Conservation (phyloP, 2,329 filamentous ascomycete genomes). For the Orbilia blumenaviensis region DNA sequence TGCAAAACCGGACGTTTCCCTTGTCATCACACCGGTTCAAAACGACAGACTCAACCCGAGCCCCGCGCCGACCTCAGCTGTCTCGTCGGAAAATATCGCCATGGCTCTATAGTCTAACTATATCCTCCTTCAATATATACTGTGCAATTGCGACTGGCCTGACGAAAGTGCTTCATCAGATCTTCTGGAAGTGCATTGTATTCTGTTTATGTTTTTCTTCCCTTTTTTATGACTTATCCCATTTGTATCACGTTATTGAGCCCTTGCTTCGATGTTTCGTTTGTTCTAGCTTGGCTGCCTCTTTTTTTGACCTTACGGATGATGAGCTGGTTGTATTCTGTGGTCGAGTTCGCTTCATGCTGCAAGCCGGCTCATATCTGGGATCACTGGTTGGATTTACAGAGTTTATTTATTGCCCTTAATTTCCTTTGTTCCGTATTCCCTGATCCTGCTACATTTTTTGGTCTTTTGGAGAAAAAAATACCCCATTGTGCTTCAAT, state of each 20-base stretch:
- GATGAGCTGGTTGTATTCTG: conserved; percentile 20
- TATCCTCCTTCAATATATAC: neutral
- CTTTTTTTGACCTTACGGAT: conserved; percentile 25
- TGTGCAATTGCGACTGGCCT: neutral
- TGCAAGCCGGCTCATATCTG: conserved; percentile 31
- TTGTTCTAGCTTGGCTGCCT: conserved; percentile 6
- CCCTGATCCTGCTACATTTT: conserved; percentile 15
- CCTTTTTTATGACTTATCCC: neutral
- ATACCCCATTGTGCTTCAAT: conserved; percentile 34
- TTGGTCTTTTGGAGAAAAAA: conserved; percentile 38
- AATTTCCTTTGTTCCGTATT: conserved; percentile 40
- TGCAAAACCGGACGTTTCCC: conserved; percentile 18
- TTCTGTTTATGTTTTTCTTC: neutral
- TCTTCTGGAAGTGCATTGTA: neutral
- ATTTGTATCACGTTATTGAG: conserved; percentile 16
- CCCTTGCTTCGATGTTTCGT: neutral
- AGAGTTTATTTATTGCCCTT: conserved; percentile 4
- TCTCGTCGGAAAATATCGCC: conserved; percentile 32
- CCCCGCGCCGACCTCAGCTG: conserved; percentile 30
- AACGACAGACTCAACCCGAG: neutral
- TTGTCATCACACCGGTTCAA: conserved; percentile 20
- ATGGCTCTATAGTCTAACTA: conserved; percentile 23
- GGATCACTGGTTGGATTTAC: conserved; percentile 20
- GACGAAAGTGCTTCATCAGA: conserved; percentile 19
- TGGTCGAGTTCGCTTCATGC: conserved; percentile 11